phyloP scores from a whole-genome alignment of 2,329 filamentous ascomycete genomes.

The Arthrocladium fulminans region DNA sequence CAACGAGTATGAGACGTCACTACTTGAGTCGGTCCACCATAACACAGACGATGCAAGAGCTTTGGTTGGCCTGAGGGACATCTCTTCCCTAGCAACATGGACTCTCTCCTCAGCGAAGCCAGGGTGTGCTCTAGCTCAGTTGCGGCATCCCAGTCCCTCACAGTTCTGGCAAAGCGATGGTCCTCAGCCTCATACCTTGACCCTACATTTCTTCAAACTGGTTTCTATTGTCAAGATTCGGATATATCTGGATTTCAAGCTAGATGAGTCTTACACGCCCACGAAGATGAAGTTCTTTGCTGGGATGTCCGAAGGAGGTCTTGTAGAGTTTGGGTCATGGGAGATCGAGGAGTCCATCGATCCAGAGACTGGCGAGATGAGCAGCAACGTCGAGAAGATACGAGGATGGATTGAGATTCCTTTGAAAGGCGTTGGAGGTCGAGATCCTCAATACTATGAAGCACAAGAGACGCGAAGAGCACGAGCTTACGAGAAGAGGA shows the following conservation, averaged over 20 bases:
- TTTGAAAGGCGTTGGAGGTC: constrained; percentile 51
- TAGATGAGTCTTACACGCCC: constrained; percentile 93
- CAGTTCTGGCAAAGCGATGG: constrained; percentile 61
- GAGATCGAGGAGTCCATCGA: constrained; percentile 58
- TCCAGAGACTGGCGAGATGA: constrained; percentile 20
- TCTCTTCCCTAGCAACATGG: constrained; percentile 58
- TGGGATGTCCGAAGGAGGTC: constrained; percentile 82
- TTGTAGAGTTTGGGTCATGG: constrained; percentile 79
- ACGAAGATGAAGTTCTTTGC: constrained; percentile 84
- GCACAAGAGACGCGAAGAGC: constrained; percentile 16
- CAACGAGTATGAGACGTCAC: constrained; percentile 17
- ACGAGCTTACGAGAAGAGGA: constrained; percentile 9
- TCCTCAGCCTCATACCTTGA: constrained; percentile 55
- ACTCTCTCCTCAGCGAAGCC: constrained; percentile 55
- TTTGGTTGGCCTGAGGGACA: constrained; percentile 45
- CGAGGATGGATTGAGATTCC: constrained; percentile 87
- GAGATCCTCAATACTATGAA: constrained; percentile 24
- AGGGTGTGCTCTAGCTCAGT: constrained; percentile 51
- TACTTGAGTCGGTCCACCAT: constrained; percentile 19
- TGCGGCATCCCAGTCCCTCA: constrained; percentile 47
- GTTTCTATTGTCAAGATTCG: constrained; percentile 43
- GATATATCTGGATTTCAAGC: constrained; percentile 70
- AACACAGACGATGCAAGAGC: constrained; percentile 19
- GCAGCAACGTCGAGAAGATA: constrained; percentile 21
- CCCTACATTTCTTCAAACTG: constrained; percentile 53